A percentile compares a stretch with the other conserved stretches of the same genome.
These are phyloP conservation scores for Cladophialophora carrionii DNA, from an alignment of 2,329 filamentous ascomycete genomes.

Conservation along the genomic window DNA sequence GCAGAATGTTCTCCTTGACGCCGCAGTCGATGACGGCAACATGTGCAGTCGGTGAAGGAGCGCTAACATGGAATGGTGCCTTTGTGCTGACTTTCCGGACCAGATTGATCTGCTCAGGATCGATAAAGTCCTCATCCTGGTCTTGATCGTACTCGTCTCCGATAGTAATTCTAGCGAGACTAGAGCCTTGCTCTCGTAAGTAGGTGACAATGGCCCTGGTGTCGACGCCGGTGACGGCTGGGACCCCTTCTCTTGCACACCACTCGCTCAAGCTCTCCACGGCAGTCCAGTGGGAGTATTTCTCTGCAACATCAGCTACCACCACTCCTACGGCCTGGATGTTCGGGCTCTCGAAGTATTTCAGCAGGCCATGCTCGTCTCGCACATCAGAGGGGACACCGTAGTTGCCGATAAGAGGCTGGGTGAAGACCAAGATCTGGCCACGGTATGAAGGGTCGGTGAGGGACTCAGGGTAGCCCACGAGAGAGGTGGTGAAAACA, in stretches of 20 bases:
- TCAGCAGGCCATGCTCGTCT: slow-evolving; percentile 86
- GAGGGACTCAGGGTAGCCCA: slow-evolving; percentile 92
- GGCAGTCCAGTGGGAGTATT: slow-evolving; percentile 98
- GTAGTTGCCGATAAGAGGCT: slow-evolving; percentile 97
- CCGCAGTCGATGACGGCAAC: slow-evolving; percentile 96
- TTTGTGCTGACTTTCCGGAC: slow-evolving; percentile 97
- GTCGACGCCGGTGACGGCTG: slow-evolving; percentile 94
- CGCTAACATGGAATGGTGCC: slow-evolving; percentile 92
- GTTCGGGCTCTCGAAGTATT: slow-evolving; percentile 98
- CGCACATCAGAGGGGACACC: slow-evolving; percentile 85
- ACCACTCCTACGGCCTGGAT: slow-evolving; percentile 96
- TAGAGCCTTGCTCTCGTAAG: slow-evolving; percentile 94
- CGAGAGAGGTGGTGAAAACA: slow-evolving; percentile 96
- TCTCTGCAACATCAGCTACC: slow-evolving; percentile 87
- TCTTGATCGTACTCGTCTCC: slow-evolving; percentile 98
- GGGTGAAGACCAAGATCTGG: slow-evolving; percentile 97
- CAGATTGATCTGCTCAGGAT: slow-evolving; percentile 94
- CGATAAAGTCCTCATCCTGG: slow-evolving; percentile 93
- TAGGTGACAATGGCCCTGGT: slow-evolving; percentile 95
- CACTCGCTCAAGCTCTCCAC: slow-evolving; percentile 91
- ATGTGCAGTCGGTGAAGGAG: slow-evolving; percentile 80
- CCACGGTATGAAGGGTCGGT: slow-evolving; percentile 70
- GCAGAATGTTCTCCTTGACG: slow-evolving; percentile 99
- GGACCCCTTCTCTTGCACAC: slow-evolving; percentile 95
- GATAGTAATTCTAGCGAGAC: slow-evolving; percentile 88